These are phyloP conservation scores for Ambrosia artemisiifolia DNA, from an alignment of 129 eudicot species.

Conservation along the genomic window DNA sequence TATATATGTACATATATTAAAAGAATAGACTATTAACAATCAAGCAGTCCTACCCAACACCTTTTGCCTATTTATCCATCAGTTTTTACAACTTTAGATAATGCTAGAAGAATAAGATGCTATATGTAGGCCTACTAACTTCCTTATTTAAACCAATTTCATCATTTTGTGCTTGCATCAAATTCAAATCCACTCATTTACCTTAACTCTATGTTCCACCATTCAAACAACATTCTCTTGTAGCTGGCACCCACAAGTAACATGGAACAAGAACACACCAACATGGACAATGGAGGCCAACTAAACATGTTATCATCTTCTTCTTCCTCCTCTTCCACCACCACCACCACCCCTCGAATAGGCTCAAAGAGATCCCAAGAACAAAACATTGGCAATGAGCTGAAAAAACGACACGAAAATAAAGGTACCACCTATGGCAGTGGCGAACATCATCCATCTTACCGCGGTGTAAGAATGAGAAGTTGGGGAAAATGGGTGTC, in stretches of 20 bases:
- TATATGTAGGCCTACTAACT: slow-evolving; percentile 8
- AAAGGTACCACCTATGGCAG: background rate
- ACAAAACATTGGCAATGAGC: background rate
- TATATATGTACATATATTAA: background rate
- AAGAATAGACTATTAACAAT: background rate
- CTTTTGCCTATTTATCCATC: background rate
- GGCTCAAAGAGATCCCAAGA: slow-evolving; percentile 28
- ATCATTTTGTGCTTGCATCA: slow-evolving; percentile 38
- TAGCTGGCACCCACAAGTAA: slow-evolving; percentile 24
- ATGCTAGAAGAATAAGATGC: slow-evolving; percentile 27
- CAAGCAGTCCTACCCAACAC: background rate
- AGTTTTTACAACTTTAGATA: background rate
- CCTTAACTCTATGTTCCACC: slow-evolving; percentile 32
- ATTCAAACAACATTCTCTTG: slow-evolving; percentile 33
- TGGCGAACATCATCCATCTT: slow-evolving; percentile 37
- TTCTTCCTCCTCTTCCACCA: slow-evolving; percentile 29
- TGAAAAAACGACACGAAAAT: slow-evolving; percentile 1
- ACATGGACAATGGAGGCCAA: slow-evolving; percentile 31
- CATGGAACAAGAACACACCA: slow-evolving; percentile 34
- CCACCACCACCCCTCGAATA: slow-evolving; percentile 11
- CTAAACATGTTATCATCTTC: slow-evolving; percentile 17
- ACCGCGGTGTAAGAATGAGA: slow-evolving; percentile 64
- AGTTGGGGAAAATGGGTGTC: slow-evolving; percentile 93
- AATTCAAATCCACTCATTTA: slow-evolving; percentile 31
- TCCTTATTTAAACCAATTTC: slow-evolving; percentile 26